Conservation (phyloP, 768 basidiomycete genomes). For the Pulveroboletus frians region DNA sequence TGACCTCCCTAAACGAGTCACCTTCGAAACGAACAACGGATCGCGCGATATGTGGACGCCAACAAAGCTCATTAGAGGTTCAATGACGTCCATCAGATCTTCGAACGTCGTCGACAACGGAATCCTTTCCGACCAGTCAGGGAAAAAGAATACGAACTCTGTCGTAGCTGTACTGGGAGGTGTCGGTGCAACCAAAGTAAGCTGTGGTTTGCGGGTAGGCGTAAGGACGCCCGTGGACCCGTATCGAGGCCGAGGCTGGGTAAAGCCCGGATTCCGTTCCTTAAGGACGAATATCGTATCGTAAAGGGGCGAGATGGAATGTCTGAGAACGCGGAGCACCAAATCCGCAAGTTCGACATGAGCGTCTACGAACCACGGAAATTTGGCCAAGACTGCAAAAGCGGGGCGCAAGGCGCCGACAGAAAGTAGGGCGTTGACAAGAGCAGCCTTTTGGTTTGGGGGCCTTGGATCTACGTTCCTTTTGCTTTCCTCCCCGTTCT, state of each 20-base stretch:
- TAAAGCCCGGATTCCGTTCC: constrained; percentile 58
- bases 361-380: constrained; percentile 79
- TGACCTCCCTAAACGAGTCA: constrained; percentile 69
- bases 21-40: constrained; percentile 70
- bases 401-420: constrained; percentile 81
- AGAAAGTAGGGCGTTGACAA: constrained; percentile 76
- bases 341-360: constrained; percentile 84
- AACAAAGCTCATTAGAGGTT: constrained; percentile 75
- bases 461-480: constrained; percentile 36
- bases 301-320: constrained; percentile 68
- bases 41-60: constrained; percentile 80
- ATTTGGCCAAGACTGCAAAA: constrained; percentile 72
- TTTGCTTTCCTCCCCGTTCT: constrained; percentile 36
- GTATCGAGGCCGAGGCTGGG: constrained; percentile 59
- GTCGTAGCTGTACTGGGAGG: constrained; percentile 70
- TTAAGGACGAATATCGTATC: constrained; percentile 44
- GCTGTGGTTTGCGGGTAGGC: constrained; percentile 52
- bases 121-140: constrained; percentile 70
- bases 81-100: constrained; percentile 70
- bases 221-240: constrained; percentile 51
- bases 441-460: constrained; percentile 74
- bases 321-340: constrained; percentile 67
- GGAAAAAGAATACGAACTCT: constrained; percentile 91
- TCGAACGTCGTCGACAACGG: constrained; percentile 59
- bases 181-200: constrained; percentile 76